Evolutionary conservation across 306 rosid genomes (phyloP).

Genomic region (Dalbergia cochinchinensis): DNA sequence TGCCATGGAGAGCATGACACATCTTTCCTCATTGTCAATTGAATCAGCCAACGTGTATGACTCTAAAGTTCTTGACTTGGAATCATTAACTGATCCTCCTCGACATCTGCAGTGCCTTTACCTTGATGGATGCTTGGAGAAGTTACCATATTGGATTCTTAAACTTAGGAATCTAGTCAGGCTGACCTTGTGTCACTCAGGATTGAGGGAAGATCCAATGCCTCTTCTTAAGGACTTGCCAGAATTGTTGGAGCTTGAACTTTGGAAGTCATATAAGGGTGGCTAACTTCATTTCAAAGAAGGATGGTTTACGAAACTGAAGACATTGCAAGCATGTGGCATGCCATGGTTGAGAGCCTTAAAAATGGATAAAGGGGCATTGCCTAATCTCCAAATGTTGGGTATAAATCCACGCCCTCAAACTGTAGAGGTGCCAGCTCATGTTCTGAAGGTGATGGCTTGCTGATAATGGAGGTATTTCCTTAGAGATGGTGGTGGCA

Average conservation of each 20-base stretch:
- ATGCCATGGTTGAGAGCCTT: not conserved
- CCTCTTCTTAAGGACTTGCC: slow-evolving; percentile 14
- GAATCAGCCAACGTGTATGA: not conserved
- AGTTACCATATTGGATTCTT: not conserved
- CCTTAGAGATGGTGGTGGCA: too few relatives aligned
- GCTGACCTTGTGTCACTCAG: not conserved
- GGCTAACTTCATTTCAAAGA: not conserved
- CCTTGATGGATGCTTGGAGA: not conserved
- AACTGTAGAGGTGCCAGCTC: slow-evolving; percentile 1
- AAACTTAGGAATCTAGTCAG: not conserved
- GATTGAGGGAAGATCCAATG: slow-evolving; percentile 4
- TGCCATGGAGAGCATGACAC: not conserved
- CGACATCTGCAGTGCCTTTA: not conserved
- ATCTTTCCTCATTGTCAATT: not conserved
- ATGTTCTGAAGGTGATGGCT: too few relatives aligned
- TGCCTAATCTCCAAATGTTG: not conserved
- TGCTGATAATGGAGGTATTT: too few relatives aligned
- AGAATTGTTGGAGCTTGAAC: not conserved
- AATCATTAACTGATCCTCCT: slow-evolving; percentile 2
- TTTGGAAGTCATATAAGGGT: not conserved
- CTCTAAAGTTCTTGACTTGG: not conserved
- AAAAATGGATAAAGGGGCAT: not conserved
- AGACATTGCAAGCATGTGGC: not conserved
- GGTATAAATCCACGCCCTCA: not conserved
- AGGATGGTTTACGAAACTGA: not conserved